Conservation (phyloP, 1,284 basidiomycete genomes). For the Malassezia nana region DNA sequence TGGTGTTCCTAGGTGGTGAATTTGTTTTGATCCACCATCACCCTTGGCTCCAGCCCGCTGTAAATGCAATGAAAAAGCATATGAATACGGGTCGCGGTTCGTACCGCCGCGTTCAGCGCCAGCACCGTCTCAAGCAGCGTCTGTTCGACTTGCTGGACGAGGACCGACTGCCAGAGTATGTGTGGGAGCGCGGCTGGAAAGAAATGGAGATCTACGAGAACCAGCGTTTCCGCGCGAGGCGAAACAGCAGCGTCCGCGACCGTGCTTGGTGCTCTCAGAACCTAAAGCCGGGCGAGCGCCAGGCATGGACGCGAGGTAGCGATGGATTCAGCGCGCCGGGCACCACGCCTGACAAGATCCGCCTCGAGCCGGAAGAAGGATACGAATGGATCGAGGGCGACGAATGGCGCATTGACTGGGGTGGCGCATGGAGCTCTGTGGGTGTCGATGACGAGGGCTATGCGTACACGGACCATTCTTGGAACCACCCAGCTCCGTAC, state of each 20-base stretch:
- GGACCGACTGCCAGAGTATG: slow-evolving; percentile 37
- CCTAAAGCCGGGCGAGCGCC: slow-evolving; percentile 25
- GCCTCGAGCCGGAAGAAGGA: slow-evolving; percentile 27
- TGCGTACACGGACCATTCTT: slow-evolving; percentile 42
- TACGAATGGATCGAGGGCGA: slow-evolving; percentile 44
- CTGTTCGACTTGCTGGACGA: slow-evolving; percentile 27
- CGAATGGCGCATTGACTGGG: slow-evolving; percentile 47
- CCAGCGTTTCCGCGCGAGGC: slow-evolving; percentile 23
- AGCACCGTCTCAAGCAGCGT: slow-evolving; percentile 20
- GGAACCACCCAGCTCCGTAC: slow-evolving; percentile 42
- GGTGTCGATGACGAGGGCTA: slow-evolving; percentile 43
- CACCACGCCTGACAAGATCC: not conserved
- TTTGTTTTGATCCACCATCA: slow-evolving; percentile 38
- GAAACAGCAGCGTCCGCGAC: slow-evolving; percentile 18
- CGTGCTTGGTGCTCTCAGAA: slow-evolving; percentile 28
- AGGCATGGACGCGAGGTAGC: slow-evolving; percentile 37
- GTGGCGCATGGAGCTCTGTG: slow-evolving; percentile 39
- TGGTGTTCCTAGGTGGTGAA: slow-evolving; percentile 44
- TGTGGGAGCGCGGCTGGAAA: slow-evolving; percentile 41
- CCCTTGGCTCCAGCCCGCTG: slow-evolving; percentile 41
- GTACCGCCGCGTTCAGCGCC: slow-evolving; percentile 22
- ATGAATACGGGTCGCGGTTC: not conserved
- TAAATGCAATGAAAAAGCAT: slow-evolving; percentile 26
- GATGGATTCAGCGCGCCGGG: slow-evolving; percentile 38
- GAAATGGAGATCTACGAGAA: slow-evolving; percentile 45